phyloP scores from a whole-genome alignment of 179 eudicot genomes.

The Carnegiea gigantea region DNA sequence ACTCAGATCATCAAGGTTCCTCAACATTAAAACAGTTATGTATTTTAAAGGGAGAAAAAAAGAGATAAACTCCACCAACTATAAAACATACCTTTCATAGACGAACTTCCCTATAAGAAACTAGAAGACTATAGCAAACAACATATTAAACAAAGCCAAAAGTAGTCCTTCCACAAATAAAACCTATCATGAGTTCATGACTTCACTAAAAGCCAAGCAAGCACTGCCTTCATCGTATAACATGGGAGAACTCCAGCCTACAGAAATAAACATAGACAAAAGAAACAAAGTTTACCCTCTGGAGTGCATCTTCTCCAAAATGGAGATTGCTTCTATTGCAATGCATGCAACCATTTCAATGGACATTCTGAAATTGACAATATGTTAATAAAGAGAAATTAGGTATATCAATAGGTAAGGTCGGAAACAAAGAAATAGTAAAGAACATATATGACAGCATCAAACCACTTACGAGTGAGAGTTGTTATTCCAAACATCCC shows the following conservation, averaged over 20 bases:
- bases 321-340: constrained; percentile 90
- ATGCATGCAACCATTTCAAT: constrained; percentile 96
- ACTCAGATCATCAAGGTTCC: not conserved
- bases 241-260: not conserved
- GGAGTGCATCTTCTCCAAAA: constrained; percentile 81
- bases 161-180: too few species aligned
- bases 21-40: not conserved
- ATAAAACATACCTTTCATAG: too few species aligned
- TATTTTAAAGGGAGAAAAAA: not conserved
- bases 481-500: constrained; percentile 93
- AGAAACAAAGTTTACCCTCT: constrained; percentile 47
- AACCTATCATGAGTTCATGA: too few species aligned
- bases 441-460: not conserved
- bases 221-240: not conserved
- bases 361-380: constrained; percentile 61
- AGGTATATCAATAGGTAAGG: not conserved
- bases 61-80: not conserved
- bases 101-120: too few species aligned
- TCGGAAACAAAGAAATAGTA: not conserved
- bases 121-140: too few species aligned
- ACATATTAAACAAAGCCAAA: too few species aligned
- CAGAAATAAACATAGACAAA: not conserved
- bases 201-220: too few species aligned
- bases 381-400: not conserved
- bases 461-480: constrained; percentile 61